Percentiles rank a stretch among this genome's conserved stretches.
Evolutionary conservation across 306 rosid genomes (phyloP).

Genomic region (Castanea mollissima): DNA sequence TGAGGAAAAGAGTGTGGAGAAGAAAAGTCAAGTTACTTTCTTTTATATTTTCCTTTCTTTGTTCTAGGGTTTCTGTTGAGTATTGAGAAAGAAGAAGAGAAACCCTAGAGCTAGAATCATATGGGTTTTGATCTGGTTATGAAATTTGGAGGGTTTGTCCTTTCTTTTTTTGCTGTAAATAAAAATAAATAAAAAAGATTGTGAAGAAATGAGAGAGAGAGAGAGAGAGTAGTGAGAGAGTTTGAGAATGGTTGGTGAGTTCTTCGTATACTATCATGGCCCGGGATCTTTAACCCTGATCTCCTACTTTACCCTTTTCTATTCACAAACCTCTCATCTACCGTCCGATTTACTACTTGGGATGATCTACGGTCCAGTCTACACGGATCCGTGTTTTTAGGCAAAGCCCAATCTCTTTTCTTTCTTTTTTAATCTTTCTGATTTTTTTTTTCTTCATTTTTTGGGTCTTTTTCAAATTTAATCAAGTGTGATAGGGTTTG

Average conservation of each 20-base stretch:
- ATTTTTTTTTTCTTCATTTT: too few species aligned
- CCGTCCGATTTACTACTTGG: neutral
- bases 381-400: neutral
- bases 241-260: constrained; percentile 26
- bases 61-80: constrained; percentile 16
- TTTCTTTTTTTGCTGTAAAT: too few species aligned
- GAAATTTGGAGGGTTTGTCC: constrained; percentile 4
- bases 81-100: constrained; percentile 1
- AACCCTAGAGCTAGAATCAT: constrained; percentile 27
- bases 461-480: too few species aligned
- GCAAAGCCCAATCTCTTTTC: too few species aligned
- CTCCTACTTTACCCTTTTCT: constrained; percentile 1
- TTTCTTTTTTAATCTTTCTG: too few species aligned
- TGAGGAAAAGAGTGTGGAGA: neutral
- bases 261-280: constrained; percentile 29
- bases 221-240: constrained; percentile 10
- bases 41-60: neutral
- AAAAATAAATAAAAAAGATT: neutral
- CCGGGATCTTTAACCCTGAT: constrained; percentile 10
- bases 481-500: too few species aligned
- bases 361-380: neutral
- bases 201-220: neutral
- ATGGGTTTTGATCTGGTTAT: neutral
- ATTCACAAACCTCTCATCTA: neutral
- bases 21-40: neutral